phyloP scores from a whole-genome alignment of 2,329 filamentous ascomycete species.

The Claviceps fusiformis region DNA sequence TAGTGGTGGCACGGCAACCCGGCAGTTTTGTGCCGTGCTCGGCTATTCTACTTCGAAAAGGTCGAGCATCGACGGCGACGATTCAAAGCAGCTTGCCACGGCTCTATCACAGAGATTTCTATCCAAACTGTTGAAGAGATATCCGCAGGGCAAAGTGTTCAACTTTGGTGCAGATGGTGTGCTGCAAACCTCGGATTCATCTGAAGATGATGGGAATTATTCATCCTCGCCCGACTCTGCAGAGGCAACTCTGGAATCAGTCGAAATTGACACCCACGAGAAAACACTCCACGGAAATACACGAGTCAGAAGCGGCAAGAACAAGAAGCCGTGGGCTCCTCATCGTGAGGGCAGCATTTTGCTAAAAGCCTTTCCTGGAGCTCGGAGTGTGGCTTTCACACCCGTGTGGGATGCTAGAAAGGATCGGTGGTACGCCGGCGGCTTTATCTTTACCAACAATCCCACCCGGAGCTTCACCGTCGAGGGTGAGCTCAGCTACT shows the following conservation, averaged over 20 bases:
- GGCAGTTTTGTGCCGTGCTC: conserved; percentile 18
- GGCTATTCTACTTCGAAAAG: conserved; percentile 23
- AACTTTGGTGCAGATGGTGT: conserved; percentile 27
- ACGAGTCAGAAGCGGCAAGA: background rate
- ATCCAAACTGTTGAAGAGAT: conserved; percentile 25
- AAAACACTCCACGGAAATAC: background rate
- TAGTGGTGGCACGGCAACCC: background rate
- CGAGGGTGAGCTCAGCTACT: conserved; percentile 35
- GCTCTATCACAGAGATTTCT: conserved; percentile 26
- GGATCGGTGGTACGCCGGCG: conserved; percentile 34
- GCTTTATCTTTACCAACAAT: conserved; percentile 33
- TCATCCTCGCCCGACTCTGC: background rate
- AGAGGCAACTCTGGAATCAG: background rate
- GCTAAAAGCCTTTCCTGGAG: conserved; percentile 24
- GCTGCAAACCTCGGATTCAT: conserved; percentile 18
- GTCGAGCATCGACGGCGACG: conserved; percentile 16
- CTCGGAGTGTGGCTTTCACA: conserved; percentile 31
- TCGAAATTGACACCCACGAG: background rate
- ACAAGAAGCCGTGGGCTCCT: conserved; percentile 4
- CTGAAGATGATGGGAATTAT: conserved; percentile 10
- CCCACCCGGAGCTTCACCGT: conserved; percentile 29
- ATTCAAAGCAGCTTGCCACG: background rate
- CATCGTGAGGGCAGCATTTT: conserved; percentile 15
- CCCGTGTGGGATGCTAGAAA: conserved; percentile 33
- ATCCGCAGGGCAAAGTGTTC: conserved; percentile 33